phyloP scores from a whole-genome alignment of 2,329 filamentous ascomycete species.

The Davidsoniella australis region DNA sequence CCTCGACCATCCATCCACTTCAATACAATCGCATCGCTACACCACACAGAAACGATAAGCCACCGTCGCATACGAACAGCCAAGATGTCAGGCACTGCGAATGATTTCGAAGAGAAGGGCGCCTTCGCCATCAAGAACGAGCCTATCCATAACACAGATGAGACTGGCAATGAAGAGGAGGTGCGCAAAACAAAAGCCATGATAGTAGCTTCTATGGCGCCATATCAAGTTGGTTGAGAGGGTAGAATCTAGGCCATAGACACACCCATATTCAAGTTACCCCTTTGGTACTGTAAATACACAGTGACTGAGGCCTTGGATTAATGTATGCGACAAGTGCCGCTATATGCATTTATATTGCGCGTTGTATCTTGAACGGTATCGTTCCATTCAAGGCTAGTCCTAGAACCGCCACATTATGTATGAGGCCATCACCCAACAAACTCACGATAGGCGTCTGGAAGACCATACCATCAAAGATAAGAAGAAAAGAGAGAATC shows the following conservation, averaged over 20 bases:
- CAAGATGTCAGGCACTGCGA: background rate
- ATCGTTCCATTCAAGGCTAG: too few relatives aligned
- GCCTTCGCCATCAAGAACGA: background rate
- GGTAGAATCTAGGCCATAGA: background rate
- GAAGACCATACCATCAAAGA: background rate
- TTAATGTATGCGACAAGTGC: background rate
- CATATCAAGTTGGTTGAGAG: background rate
- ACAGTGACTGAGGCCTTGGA: too few relatives aligned
- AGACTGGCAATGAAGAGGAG: conserved; percentile 7
- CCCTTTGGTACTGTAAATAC: too few relatives aligned
- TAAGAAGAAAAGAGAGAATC: background rate
- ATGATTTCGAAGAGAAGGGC: background rate
- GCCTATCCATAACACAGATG: background rate
- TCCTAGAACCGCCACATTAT: too few relatives aligned
- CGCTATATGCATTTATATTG: too few relatives aligned
- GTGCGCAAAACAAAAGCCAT: conserved; percentile 7
- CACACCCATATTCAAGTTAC: too few relatives aligned
- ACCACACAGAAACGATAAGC: background rate
- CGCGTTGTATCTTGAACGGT: background rate
- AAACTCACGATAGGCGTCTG: too few relatives aligned
- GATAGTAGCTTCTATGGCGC: background rate
- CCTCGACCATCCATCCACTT: too few relatives aligned
- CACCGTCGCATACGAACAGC: background rate
- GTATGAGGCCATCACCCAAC: too few relatives aligned
- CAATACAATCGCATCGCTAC: too few relatives aligned